These are phyloP conservation scores for Tolypocladium inflatum DNA, from an alignment of 2,329 filamentous ascomycete genomes.

Conservation along the genomic window DNA sequence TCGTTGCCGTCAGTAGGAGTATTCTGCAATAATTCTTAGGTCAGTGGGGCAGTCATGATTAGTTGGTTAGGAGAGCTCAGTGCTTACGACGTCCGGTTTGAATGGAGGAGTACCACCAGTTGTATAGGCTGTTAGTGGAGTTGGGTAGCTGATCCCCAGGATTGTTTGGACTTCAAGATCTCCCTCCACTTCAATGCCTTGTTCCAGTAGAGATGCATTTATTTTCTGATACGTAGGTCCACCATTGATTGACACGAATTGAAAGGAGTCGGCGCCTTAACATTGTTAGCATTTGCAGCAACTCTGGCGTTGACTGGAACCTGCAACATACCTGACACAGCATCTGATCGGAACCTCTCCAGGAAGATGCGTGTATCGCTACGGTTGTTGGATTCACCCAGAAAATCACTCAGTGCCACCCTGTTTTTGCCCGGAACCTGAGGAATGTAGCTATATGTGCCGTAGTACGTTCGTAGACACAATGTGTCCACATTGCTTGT, in stretches of 20 bases:
- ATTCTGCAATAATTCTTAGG: background rate
- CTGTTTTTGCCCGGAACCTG: background rate
- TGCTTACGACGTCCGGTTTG: background rate
- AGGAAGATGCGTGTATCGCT: background rate
- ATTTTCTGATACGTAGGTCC: background rate
- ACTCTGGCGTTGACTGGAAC: background rate
- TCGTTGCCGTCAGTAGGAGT: background rate
- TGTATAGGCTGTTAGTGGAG: background rate
- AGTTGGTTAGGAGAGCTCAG: background rate
- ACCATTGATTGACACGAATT: background rate
- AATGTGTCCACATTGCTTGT: background rate
- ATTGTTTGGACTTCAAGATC: background rate
- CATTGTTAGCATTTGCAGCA: background rate
- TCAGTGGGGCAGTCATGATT: background rate
- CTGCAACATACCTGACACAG: background rate
- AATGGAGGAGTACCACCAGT: background rate
- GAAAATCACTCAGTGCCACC: background rate
- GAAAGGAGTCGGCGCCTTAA: background rate
- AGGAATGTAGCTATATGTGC: background rate
- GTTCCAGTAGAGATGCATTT: background rate
- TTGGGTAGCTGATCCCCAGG: background rate
- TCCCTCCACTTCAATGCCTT: background rate
- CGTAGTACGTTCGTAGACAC: background rate
- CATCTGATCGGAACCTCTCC: background rate
- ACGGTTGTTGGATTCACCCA: background rate